Evolutionary conservation across 306 rosid genomes (phyloP), one percentile per base, ranked within the genome.

Genomic region (Castanopsis chinensis): DNA sequence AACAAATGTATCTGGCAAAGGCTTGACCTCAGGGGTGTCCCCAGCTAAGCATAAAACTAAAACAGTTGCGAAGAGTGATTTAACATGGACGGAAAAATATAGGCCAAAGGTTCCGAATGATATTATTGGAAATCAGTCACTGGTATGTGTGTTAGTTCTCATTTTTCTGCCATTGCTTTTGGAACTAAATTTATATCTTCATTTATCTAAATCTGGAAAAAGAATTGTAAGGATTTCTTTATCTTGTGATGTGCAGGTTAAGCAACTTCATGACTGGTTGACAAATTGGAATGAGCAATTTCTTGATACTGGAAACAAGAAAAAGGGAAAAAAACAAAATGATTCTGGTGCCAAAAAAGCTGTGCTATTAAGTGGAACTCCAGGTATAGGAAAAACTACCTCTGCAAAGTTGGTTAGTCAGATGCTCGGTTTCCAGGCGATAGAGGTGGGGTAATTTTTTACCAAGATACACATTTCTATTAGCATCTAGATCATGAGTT

Each of bases 321-420:
- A 84, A 80, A 84, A 78, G 72, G 45, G 94, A 11, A 92, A 88
- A 76, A 93, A 86, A 79, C 83, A 75, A 83, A 92, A 78, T 79
- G 97, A 90, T 76, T 77, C 94, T 41, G 80, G 78, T 76, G 86
- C 86, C 49, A 93, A 90, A 79, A 95, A 91, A 74, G 98, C 98
- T 69, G 91, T 93, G 49, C 87, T 95, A 55, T 84, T 93, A 80
- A 87, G 98, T 79, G 99, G 99, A 86, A 89, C 93, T 55, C 99
- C 99, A 74, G 99, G 99, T 69, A 93, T 95, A 72, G 99, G 99
- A 80, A 95, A 95, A 90, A 95, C 99, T 11, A 95, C 98, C 1
- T 90, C 99, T 25, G 99, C 99, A 74, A 93, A 90, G 91, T 78
- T 95, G 90, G 94, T 95, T 72, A 82, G 98, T 84, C 87, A 90